Evolutionary conservation across 352 stramenopile species (phyloP).

Genomic region (Phytopythium ostracodes): DNA sequence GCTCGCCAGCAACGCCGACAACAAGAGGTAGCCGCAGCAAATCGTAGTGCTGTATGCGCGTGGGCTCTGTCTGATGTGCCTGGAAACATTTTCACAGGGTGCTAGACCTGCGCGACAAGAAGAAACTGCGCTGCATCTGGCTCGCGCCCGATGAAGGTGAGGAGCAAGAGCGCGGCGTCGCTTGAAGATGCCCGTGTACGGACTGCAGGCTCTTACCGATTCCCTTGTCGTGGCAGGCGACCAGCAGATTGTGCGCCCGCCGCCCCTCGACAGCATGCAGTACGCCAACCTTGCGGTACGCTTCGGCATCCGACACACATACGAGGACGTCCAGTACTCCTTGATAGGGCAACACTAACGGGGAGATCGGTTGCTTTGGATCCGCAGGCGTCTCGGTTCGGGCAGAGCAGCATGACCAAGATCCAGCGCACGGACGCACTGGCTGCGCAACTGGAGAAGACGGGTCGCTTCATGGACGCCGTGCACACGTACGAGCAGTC

Average conservation of each 20-base stretch:
- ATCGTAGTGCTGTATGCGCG: too few relatives aligned
- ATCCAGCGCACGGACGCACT: slow-evolving; percentile 53
- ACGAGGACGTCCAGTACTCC: neutral
- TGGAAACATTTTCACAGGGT: slow-evolving; percentile 14
- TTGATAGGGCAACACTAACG: neutral
- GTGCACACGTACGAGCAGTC: slow-evolving; percentile 74
- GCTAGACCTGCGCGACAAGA: slow-evolving; percentile 57
- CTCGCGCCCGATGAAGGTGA: slow-evolving; percentile 65
- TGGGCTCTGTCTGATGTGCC: too few relatives aligned
- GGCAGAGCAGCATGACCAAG: slow-evolving; percentile 51
- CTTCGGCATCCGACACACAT: neutral
- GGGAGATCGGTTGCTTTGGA: neutral
- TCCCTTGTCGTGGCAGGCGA: slow-evolving; percentile 32
- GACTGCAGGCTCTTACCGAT: too few relatives aligned
- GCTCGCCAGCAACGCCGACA: neutral
- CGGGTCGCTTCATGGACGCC: slow-evolving; percentile 52
- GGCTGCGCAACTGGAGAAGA: slow-evolving; percentile 62
- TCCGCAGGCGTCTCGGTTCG: slow-evolving; percentile 48
- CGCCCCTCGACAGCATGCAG: slow-evolving; percentile 49
- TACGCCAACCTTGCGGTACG: slow-evolving; percentile 55
- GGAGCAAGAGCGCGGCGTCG: too few relatives aligned
- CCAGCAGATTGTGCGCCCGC: slow-evolving; percentile 52
- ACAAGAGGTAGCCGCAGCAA: slow-evolving; percentile 5
- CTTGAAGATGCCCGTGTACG: too few relatives aligned
- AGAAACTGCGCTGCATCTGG: slow-evolving; percentile 67